Evolutionary conservation across 495 filamentous ascomycete species (phyloP), one percentile per base, ranked within the genome.

Genomic region (Annulohypoxylon moriforme): DNA sequence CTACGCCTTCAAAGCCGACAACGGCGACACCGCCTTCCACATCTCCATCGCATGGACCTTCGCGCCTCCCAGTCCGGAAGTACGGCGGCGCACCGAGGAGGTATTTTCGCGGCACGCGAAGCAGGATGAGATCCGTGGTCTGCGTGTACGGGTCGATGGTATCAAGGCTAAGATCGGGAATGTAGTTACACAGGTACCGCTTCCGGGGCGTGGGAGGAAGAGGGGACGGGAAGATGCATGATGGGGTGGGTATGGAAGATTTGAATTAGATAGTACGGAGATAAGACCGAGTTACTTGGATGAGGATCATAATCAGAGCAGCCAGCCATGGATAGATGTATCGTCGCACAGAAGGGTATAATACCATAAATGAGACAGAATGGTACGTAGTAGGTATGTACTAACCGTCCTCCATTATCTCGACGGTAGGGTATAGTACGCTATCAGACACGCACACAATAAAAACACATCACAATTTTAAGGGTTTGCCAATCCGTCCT

Each of bases 161-260:
- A 75, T 93, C 64, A 96, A 95, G 81, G 88, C 83, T 18, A 96
- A 94, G 81, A 88, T 94, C 75, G 94, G 93, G 3, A 95, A 94
- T 70, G 79, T 86, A 16, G 86, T 94, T 8, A 86, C 86, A 18
- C 85, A 83, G 68, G 81, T 91, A 3, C 71, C 79, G 9, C 77
- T 92, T 20, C 75, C 74, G 22, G 72, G 63, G 46, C 60, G 69
- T 47, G 69, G 74, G 66, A 67, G 42, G 65, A 64, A 42, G 55
- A 34, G 56, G 50, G 8, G 44, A 4, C 8, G 4, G 20, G 46
- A 3, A 13, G 8, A 20, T 24, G 8, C 7, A 22, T 8, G n/a
- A n/a, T 31, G n/a, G 24, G 7, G 11, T 34, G n/a, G 47, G 24
- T 14, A 2, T 27, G 47, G 24, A 29, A n/a, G 3, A 6, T 29